Evolutionary conservation across 768 basidiomycete species (phyloP), one percentile per base, ranked within the genome.

Genomic region (Agaricus blazei): DNA sequence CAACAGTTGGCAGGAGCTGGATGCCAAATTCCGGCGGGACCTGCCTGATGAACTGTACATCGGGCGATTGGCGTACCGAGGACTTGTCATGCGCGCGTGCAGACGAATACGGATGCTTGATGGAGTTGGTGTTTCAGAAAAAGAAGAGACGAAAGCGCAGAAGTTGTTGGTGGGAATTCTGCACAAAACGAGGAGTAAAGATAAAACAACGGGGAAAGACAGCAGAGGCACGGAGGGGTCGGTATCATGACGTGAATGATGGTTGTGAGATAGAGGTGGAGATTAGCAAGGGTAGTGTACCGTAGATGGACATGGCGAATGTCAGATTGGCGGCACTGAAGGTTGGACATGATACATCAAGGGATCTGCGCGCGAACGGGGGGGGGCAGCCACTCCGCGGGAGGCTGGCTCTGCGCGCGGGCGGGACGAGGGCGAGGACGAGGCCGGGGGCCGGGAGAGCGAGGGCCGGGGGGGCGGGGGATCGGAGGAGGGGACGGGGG

Each of bases 41-140:
- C 78, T 99, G 48, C 95, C 96, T 48, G 90, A 98, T 71, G 86
- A 81, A 48, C 82, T 80, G 68, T 98, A 98, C 67, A 81, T 89
- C 47, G 90, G 89, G 24, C 83, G 96, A 40, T 76, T 95, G 31
- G 89, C 84, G 44, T 98, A 98, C 72, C 86, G 96, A 44, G 93
- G 93, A 40, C 75, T 94, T 54, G 75, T 96, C 46, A 93, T 95
- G 89, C 73, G 83, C 26, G 83, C 81, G 31, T 92, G 90, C 65
- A 67, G 73, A 28, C 69, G 75, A 34, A 71, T 98, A 61, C 74
- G 78, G 64, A 70, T 85, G 75, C 70, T 99, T 64, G 96, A 99
- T 72, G 96, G 96, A 53, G 83, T 98, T 64, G 78, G 78, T 58
- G 82, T 96, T 64, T 80, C 80, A 68, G 81, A 79, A 65, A 91